phyloP scores from a whole-genome alignment of 108 stramenopile species.

The Pseudonitzschia delicatissima region DNA sequence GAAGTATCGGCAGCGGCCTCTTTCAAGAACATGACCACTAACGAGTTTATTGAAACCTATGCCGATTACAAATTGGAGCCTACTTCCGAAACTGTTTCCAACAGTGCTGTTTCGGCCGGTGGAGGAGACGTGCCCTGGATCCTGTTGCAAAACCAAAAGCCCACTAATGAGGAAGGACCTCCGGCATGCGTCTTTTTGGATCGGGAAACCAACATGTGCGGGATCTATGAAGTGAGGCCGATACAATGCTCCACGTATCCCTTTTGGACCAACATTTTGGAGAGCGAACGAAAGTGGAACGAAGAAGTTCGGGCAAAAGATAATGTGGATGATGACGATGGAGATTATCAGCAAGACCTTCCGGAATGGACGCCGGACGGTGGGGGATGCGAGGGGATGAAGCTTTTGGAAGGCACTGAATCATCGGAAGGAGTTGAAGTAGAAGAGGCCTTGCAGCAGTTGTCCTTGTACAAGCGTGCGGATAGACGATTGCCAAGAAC shows the following conservation, averaged over 20 bases:
- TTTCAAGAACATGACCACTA: neutral
- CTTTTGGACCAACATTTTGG: conserved; percentile 57
- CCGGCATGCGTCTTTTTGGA: conserved; percentile 19
- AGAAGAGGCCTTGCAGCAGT: conserved; percentile 3
- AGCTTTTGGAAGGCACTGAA: neutral
- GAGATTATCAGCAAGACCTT: neutral
- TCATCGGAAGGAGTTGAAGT: neutral
- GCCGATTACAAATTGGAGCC: neutral
- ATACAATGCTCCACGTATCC: conserved; percentile 62
- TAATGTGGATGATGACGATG: neutral
- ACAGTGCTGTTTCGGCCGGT: conserved; percentile 9
- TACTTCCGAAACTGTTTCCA: neutral
- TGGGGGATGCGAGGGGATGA: conserved; percentile 67
- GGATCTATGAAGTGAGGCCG: conserved; percentile 54
- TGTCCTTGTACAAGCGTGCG: neutral
- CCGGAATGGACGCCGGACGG: conserved; percentile 50
- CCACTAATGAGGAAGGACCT: neutral
- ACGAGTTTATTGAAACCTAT: conserved; percentile 8
- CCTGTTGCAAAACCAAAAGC: conserved; percentile 22
- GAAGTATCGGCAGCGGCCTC: conserved; percentile 23
- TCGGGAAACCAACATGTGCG: conserved; percentile 30
- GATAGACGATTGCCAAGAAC: conserved; percentile 8
- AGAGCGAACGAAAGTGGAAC: conserved; percentile 35
- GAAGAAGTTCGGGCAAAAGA: conserved; percentile 45
- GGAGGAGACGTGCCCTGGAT: neutral